Percentiles rank a stretch among this genome's conserved stretches.
Conservation (phyloP, 2,329 filamentous ascomycete genomes). For the Fusarium sp. region DNA sequence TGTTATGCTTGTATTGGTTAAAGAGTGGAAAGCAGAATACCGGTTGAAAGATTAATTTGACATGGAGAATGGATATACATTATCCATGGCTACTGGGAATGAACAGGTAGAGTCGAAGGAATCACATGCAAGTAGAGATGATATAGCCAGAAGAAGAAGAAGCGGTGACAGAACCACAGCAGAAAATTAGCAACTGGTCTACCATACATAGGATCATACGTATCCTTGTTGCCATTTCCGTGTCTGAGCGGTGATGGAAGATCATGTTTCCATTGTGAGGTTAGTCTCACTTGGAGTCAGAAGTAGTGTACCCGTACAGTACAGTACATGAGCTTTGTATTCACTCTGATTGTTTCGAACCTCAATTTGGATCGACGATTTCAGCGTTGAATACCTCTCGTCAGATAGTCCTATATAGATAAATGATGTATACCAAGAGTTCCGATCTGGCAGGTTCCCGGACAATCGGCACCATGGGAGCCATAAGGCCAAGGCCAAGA, state of each 20-base stretch:
- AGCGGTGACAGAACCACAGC: constrained; percentile 25
- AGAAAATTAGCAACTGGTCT: constrained; percentile 2
- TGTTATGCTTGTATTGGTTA: background rate
- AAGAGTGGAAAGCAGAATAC: background rate
- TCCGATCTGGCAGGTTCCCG: constrained; percentile 36
- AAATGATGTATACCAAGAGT: constrained; percentile 6
- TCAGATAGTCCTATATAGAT: background rate
- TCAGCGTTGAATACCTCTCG: background rate
- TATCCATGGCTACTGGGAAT: background rate
- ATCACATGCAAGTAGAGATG: constrained; percentile 27
- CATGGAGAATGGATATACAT: constrained; percentile 2
- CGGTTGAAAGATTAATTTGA: background rate
- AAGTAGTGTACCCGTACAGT: background rate
- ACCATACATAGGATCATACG: background rate
- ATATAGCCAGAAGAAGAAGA: constrained; percentile 14
- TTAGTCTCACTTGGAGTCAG: constrained; percentile 11
- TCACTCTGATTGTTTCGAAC: background rate
- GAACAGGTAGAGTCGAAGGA: background rate
- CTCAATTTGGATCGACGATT: background rate
- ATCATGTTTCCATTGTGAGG: constrained; percentile 8
- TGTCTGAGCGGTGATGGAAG: constrained; percentile 26
- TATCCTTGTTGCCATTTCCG: background rate
- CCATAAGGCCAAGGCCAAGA: constrained; percentile 11
- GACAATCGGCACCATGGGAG: constrained; percentile 31
- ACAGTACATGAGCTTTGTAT: background rate